Conservation (phyloP, 2,329 filamentous ascomycete species). For the Sporothrix variecibatus region DNA sequence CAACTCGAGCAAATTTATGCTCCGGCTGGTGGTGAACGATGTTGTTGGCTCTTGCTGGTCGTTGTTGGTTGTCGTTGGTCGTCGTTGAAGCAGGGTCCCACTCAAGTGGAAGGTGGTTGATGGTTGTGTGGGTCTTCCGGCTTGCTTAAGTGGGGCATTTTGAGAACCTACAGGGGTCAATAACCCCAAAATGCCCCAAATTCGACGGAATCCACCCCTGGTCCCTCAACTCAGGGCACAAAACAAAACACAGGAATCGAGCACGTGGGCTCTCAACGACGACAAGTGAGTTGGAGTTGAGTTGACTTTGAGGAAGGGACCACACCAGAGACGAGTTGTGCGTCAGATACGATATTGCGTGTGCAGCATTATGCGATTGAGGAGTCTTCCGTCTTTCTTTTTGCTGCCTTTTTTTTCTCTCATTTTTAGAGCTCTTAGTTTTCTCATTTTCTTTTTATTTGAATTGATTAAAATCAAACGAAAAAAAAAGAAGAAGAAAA, state of each 20-base stretch:
- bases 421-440: not conserved
- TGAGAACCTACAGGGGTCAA: not conserved
- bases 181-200: not conserved
- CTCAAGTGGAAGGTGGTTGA: not conserved
- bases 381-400: not conserved
- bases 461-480: not conserved
- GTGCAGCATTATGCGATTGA: not conserved
- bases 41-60: too few relatives aligned
- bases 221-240: slow-evolving; percentile 10
- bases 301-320: too few relatives aligned
- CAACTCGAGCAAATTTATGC: not conserved
- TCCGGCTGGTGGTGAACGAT: not conserved
- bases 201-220: slow-evolving; percentile 4
- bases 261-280: slow-evolving; percentile 22
- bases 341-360: not conserved
- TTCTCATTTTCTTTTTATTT: too few relatives aligned
- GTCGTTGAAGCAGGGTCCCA: slow-evolving; percentile 4
- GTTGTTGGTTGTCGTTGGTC: not conserved
- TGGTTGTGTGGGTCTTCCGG: not conserved
- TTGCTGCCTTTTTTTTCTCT: not conserved
- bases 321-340: not conserved
- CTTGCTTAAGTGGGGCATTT: not conserved
- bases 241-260: slow-evolving; percentile 25
- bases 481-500: not conserved
- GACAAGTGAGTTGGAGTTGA: too few relatives aligned